Conservation (phyloP, 306 rosid species). For the Casuarina cunninghamiana region DNA sequence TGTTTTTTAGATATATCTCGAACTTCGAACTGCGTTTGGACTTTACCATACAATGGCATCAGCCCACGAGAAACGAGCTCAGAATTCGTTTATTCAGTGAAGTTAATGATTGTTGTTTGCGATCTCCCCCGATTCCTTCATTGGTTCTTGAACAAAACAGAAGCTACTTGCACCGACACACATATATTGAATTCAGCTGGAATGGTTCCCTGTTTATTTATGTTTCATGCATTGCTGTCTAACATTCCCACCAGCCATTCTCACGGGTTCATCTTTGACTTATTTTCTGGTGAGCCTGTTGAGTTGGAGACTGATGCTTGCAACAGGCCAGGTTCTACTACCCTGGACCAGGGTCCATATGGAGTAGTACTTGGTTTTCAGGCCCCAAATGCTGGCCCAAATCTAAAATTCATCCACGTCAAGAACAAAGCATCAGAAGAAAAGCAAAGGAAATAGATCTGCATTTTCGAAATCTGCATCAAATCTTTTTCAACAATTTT, state of each 20-base stretch:
- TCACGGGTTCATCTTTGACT: not conserved
- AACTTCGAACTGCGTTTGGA: no score
- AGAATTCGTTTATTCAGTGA: no score
- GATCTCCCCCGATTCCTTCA: not conserved
- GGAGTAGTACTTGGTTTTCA: not conserved
- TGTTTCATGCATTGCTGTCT: not conserved
- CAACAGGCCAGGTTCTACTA: not conserved
- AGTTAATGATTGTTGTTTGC: not conserved
- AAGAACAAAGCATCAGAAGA: no score
- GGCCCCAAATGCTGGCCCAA: not conserved
- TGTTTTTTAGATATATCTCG: no score
- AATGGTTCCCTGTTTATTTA: no score
- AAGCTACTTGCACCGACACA: no score
- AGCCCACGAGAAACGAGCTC: not conserved
- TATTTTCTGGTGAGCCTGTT: not conserved
- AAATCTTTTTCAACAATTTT: no score
- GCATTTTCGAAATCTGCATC: no score
- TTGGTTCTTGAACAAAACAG: no score
- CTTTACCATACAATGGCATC: no score
- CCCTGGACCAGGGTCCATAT: not conserved
- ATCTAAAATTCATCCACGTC: not conserved
- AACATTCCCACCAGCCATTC: conserved; percentile 8
- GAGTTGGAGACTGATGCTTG: not conserved
- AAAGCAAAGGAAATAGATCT: no score
- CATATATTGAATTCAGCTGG: no score